These are phyloP conservation scores for Fulvia fulva DNA, from an alignment of 2,329 filamentous ascomycete species.

Conservation along the genomic window DNA sequence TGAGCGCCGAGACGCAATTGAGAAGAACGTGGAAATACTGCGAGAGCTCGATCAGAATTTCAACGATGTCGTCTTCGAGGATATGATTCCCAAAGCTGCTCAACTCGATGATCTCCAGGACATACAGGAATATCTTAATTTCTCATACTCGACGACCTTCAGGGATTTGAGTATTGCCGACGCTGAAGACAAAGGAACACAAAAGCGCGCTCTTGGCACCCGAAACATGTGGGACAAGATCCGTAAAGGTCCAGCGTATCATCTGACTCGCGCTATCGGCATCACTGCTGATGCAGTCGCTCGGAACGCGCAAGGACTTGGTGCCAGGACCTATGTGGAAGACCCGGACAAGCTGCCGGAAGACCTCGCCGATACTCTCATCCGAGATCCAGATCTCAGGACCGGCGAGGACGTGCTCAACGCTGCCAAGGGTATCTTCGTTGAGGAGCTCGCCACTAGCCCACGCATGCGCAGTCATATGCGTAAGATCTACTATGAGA, in stretches of 20 bases:
- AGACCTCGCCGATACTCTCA: slow-evolving; percentile 77
- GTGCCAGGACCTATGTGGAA: slow-evolving; percentile 76
- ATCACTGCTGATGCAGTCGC: slow-evolving; percentile 86
- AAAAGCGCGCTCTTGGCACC: slow-evolving; percentile 77
- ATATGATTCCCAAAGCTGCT: slow-evolving; percentile 72
- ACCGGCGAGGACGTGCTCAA: slow-evolving; percentile 72
- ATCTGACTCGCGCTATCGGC: slow-evolving; percentile 82
- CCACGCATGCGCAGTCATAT: slow-evolving; percentile 87
- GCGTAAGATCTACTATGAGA: slow-evolving; percentile 75
- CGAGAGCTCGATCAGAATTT: slow-evolving; percentile 56
- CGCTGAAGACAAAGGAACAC: slow-evolving; percentile 60
- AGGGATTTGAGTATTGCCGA: slow-evolving; percentile 70
- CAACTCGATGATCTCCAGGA: slow-evolving; percentile 96
- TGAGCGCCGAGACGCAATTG: slow-evolving; percentile 83
- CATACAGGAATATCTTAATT: slow-evolving; percentile 92
- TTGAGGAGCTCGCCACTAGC: slow-evolving; percentile 83
- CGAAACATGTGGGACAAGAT: slow-evolving; percentile 79
- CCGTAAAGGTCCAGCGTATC: slow-evolving; percentile 72
- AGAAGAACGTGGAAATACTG: slow-evolving; percentile 72
- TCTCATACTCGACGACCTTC: slow-evolving; percentile 80
- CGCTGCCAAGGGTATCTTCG: slow-evolving; percentile 80
- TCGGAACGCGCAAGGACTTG: slow-evolving; percentile 75
- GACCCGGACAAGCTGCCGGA: slow-evolving; percentile 76
- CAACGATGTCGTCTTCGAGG: slow-evolving; percentile 71
- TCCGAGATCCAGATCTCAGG: slow-evolving; percentile 66